Percentiles rank a stretch among this genome's conserved stretches.
Conservation (phyloP, 73 alveolate species). For the Symbiodinium pilosum region DNA sequence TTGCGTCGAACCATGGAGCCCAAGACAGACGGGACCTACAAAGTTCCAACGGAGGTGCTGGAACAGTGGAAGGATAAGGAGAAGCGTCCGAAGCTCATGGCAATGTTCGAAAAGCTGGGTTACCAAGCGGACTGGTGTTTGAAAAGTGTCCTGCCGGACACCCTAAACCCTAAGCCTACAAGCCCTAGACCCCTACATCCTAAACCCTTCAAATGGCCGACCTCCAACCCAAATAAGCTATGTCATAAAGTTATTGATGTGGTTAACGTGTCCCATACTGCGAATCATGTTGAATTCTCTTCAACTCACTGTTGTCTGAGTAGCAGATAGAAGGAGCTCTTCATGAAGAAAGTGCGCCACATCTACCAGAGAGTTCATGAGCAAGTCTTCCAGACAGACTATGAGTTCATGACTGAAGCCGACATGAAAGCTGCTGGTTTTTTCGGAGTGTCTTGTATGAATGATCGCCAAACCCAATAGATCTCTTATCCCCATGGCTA, state of each 20-base stretch:
- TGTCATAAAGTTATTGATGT: too few species aligned
- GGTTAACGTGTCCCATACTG: too few species aligned
- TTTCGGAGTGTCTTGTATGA: neutral
- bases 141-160: too few species aligned
- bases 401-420: neutral
- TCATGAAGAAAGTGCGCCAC: neutral
- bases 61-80: neutral
- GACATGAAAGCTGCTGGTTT: conserved; percentile 1
- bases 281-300: too few species aligned
- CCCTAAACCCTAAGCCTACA: too few species aligned
- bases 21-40: neutral
- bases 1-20: conserved; percentile 24
- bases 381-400: neutral
- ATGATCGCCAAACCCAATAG: neutral
- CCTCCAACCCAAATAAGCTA: too few species aligned
- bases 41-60: neutral
- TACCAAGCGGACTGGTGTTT: neutral
- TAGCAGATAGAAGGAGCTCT: too few species aligned
- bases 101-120: neutral
- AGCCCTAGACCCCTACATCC: neutral
- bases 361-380: conserved; percentile 5
- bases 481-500: neutral
- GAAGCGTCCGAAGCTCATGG: neutral
- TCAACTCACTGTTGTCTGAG: too few species aligned
- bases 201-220: neutral